Base-by-base conservation (phyloP, 2,329 filamentous ascomycete genomes). In the Paracoccidioides brasiliensis region DNA sequence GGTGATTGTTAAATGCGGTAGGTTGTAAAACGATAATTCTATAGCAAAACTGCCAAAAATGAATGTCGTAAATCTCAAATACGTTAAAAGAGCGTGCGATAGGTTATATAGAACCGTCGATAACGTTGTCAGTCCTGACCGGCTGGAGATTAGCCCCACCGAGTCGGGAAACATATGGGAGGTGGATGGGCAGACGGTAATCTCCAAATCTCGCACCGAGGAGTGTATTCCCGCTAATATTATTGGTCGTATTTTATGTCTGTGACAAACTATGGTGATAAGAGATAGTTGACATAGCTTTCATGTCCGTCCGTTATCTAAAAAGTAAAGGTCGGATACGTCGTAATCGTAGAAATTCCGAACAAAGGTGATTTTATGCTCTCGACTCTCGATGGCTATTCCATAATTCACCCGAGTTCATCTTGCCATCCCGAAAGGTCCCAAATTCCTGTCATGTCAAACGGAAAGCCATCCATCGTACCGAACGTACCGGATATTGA, bases 381-480 rank as follows among this genome's bases (percentile, higher is more conserved):
- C 30, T 14, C 40, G 22, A 22, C 44, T 5, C n/a, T 37, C 6
- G 22, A 14, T 28, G 40, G 22, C 1, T n/a, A 15, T n/a, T 30
- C n/a, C 30, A n/a, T 1, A 15, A 46, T 46, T 46, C 15, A 45
- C 15, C 32, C 35, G 40, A 48, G 52, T 56, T 57, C 56, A 42
- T 60, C 58, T 52, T 61, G 58, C 42, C 58, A 51, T 43, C 72
- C 70, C 40, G 71, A 71, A 10, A 73, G 67, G 61, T 73, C 71
- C 71, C 71, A 74, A 41, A 74, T 73, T 33, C 71, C 71, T 5
- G 71, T 73, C 71, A 74, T 74, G 57, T 74, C 71, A 57, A 74
- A 73, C 22, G 71, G 71, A 58, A 74, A 73, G 2, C 71, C 71
- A 56, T 74, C 71, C 70, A 74, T 73, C 5, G 71, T 73, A 8